Evolutionary conservation across 1,284 basidiomycete genomes (phyloP).

Genomic region (Papiliotrema flavescens): DNA sequence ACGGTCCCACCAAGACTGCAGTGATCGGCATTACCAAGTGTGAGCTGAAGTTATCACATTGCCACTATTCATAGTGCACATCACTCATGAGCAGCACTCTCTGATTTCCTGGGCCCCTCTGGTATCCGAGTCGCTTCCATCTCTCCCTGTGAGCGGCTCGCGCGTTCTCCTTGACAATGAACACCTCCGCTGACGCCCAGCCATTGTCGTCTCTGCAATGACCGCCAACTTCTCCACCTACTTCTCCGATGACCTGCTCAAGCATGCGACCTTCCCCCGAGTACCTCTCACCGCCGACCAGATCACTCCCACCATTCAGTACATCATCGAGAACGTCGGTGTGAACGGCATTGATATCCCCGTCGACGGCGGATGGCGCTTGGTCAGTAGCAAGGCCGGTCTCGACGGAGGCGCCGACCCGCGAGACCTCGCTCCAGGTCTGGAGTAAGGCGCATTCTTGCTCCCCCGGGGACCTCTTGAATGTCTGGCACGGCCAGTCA

Average conservation of each 20-base stretch:
- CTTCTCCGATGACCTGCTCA: slow-evolving; percentile 34
- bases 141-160: slow-evolving; percentile 29
- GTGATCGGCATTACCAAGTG: slow-evolving; percentile 39
- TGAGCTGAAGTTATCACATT: slow-evolving; percentile 1
- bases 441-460: slow-evolving; percentile 25
- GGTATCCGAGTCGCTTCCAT: slow-evolving; percentile 42
- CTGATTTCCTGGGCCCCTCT: slow-evolving; percentile 42
- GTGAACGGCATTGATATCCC: slow-evolving; percentile 40
- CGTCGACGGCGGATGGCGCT: slow-evolving; percentile 41
- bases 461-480: background rate
- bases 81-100: slow-evolving; percentile 16
- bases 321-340: slow-evolving; percentile 39
- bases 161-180: background rate
- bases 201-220: slow-evolving; percentile 40
- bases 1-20: slow-evolving; percentile 42
- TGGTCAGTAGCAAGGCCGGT: slow-evolving; percentile 32
- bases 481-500: too few relatives aligned
- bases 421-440: slow-evolving; percentile 32
- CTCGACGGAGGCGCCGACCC: slow-evolving; percentile 30
- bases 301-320: slow-evolving; percentile 29
- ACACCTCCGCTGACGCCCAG: slow-evolving; percentile 2
- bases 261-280: slow-evolving; percentile 41
- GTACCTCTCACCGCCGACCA: slow-evolving; percentile 33
- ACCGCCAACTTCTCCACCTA: slow-evolving; percentile 31
- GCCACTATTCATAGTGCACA: background rate